A percentile compares a stretch with the other conserved stretches of the same genome.
These are phyloP conservation scores for Hymenoscyphus repandus DNA, from an alignment of 2,329 filamentous ascomycete species.

Conservation along the genomic window DNA sequence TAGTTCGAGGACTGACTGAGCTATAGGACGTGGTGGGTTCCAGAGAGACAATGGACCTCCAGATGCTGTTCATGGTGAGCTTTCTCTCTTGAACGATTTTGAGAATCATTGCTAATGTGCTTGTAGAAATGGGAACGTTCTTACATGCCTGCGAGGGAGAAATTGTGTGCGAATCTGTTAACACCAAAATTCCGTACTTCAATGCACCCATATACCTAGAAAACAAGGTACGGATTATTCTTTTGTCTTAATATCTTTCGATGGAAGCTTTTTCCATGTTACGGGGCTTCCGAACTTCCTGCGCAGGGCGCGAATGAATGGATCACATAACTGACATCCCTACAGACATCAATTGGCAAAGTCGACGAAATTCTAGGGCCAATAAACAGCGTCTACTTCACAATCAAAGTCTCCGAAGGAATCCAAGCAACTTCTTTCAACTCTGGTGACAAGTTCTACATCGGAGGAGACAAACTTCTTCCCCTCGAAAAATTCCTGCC, in stretches of 20 bases:
- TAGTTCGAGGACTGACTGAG: slow-evolving; percentile 14
- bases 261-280: background rate
- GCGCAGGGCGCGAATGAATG: no score
- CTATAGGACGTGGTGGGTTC: slow-evolving; percentile 54
- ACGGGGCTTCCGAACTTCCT: no score
- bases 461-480: slow-evolving; percentile 88
- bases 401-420: slow-evolving; percentile 92
- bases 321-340: background rate
- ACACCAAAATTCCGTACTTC: slow-evolving; percentile 96
- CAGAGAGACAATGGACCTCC: slow-evolving; percentile 59
- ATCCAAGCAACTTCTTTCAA: slow-evolving; percentile 96
- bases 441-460: slow-evolving; percentile 94
- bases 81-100: slow-evolving; percentile 2
- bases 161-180: slow-evolving; percentile 93
- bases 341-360: slow-evolving; percentile 80
- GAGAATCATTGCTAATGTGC: slow-evolving; percentile 14
- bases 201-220: slow-evolving; percentile 98
- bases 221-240: slow-evolving; percentile 67
- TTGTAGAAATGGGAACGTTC: slow-evolving; percentile 83
- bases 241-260: background rate
- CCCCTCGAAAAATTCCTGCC: slow-evolving; percentile 95
- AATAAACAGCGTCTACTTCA: slow-evolving; percentile 98
- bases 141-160: slow-evolving; percentile 95
- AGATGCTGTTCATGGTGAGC: slow-evolving; percentile 50
- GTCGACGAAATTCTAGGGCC: slow-evolving; percentile 97